phyloP scores from a whole-genome alignment of 2,329 filamentous ascomycete species.

The Microdochium trichocladiopsis region DNA sequence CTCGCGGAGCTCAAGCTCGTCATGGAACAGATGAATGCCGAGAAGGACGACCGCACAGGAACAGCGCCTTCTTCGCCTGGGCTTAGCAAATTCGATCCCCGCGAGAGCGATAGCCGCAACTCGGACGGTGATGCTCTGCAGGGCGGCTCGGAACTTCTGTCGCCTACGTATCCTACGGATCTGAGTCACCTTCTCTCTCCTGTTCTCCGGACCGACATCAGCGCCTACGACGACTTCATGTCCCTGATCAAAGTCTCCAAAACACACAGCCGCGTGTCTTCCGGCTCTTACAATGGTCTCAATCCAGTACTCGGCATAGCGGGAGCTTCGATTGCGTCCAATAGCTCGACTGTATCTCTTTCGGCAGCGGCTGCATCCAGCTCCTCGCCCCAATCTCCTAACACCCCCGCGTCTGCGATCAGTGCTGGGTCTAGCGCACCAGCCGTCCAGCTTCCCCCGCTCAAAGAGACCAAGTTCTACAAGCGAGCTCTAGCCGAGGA shows the following conservation, averaged over 20 bases:
- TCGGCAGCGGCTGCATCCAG: slow-evolving; percentile 36
- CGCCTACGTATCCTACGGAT: slow-evolving; percentile 56
- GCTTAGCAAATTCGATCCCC: slow-evolving; percentile 59
- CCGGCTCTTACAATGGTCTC: slow-evolving; percentile 60
- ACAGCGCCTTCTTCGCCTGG: slow-evolving; percentile 79
- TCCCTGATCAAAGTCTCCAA: slow-evolving; percentile 65
- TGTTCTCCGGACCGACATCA: slow-evolving; percentile 74
- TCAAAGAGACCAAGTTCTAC: slow-evolving; percentile 92
- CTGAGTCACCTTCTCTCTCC: slow-evolving; percentile 80
- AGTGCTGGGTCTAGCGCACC: slow-evolving; percentile 34
- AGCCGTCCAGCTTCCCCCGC: slow-evolving; percentile 41
- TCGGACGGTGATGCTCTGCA: slow-evolving; percentile 13
- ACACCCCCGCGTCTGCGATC: slow-evolving; percentile 45
- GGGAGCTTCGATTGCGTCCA: slow-evolving; percentile 43
- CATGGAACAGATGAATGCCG: slow-evolving; percentile 77
- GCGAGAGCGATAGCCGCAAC: slow-evolving; percentile 34
- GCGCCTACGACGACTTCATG: slow-evolving; percentile 78
- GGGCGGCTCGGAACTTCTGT: slow-evolving; percentile 29
- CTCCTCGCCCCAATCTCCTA: slow-evolving; percentile 50
- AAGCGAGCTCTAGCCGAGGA: slow-evolving; percentile 85
- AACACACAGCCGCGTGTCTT: slow-evolving; percentile 61
- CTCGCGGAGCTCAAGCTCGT: slow-evolving; percentile 84
- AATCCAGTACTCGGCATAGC: slow-evolving; percentile 47
- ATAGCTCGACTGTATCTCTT: slow-evolving; percentile 54
- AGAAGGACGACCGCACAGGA: slow-evolving; percentile 66